A percentile compares a stretch with the other conserved stretches of the same genome.
phyloP scores from a whole-genome alignment of 176 grass and related monocot genomes.

The Phyllostachys edulis region DNA sequence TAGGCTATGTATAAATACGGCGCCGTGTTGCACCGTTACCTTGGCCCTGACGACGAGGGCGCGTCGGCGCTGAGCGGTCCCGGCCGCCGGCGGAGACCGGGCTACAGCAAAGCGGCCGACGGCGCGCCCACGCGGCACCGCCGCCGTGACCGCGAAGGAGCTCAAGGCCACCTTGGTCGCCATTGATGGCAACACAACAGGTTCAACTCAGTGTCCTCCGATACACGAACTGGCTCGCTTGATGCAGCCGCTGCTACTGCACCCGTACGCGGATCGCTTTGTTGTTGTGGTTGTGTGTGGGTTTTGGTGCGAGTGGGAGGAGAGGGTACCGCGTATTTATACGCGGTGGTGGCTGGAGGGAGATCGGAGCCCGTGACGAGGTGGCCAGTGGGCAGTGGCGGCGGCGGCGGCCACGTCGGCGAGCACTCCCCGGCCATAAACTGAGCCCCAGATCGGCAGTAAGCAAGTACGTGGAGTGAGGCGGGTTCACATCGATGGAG shows the following conservation, averaged over 20 bases:
- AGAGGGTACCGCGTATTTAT: neutral
- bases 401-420: slow-evolving; percentile 19
- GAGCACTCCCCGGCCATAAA: neutral
- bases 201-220: too few species aligned
- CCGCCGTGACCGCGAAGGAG: neutral
- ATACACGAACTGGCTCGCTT: too few species aligned
- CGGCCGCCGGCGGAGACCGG: neutral
- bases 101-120: neutral
- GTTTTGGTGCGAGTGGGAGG: neutral
- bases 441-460: too few species aligned
- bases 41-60: slow-evolving; percentile 1
- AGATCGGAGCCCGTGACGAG: neutral
- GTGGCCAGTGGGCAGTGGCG: neutral
- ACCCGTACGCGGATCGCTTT: too few species aligned
- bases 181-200: neutral
- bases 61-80: neutral
- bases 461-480: neutral
- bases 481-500: neutral
- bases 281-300: neutral
- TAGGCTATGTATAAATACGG: too few species aligned
- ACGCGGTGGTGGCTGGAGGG: neutral
- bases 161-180: neutral
- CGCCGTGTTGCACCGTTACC: too few species aligned
- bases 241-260: too few species aligned
- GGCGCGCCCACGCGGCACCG: neutral